These are phyloP conservation scores for Pleurotus sapidus DNA, from an alignment of 768 basidiomycete species.

Conservation along the genomic window DNA sequence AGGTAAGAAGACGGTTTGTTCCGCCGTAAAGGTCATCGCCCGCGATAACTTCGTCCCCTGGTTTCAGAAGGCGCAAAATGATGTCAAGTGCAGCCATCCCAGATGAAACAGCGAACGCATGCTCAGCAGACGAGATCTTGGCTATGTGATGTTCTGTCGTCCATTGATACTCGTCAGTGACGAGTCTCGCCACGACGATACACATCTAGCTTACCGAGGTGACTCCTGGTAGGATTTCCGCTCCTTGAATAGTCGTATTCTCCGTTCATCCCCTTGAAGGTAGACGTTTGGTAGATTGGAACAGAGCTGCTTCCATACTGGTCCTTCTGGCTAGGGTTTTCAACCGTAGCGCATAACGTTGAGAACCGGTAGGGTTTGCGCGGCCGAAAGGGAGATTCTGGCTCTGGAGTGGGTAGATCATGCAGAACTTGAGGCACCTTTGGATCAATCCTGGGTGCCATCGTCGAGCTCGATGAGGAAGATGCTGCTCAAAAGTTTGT, in stretches of 20 bases:
- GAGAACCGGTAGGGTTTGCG: slow-evolving; percentile 84
- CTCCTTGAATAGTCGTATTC: slow-evolving; percentile 93
- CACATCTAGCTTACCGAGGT: slow-evolving; percentile 63
- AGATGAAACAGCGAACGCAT: slow-evolving; percentile 91
- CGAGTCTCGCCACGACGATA: neutral
- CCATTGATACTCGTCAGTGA: neutral
- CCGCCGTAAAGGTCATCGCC: slow-evolving; percentile 98
- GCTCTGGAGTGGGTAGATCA: slow-evolving; percentile 78
- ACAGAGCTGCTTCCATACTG: slow-evolving; percentile 93
- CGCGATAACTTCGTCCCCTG: slow-evolving; percentile 93
- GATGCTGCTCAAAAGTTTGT: neutral
- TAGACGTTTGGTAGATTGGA: slow-evolving; percentile 97
- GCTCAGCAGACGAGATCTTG: slow-evolving; percentile 88
- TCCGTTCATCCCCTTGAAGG: slow-evolving; percentile 91
- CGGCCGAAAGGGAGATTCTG: slow-evolving; percentile 66
- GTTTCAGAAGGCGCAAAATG: slow-evolving; percentile 90
- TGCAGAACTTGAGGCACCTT: slow-evolving; percentile 31
- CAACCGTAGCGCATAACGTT: slow-evolving; percentile 89
- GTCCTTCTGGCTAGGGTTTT: slow-evolving; percentile 89
- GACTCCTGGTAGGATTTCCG: slow-evolving; percentile 95
- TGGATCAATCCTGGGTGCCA: slow-evolving; percentile 36
- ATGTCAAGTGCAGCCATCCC: slow-evolving; percentile 98
- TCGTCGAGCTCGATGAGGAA: slow-evolving; percentile 12
- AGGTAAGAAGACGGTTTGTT: slow-evolving; percentile 91
- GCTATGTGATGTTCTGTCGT: slow-evolving; percentile 89